Evolutionary conservation across 768 basidiomycete species (phyloP).

Genomic region (Rhodocollybia butyracea): DNA sequence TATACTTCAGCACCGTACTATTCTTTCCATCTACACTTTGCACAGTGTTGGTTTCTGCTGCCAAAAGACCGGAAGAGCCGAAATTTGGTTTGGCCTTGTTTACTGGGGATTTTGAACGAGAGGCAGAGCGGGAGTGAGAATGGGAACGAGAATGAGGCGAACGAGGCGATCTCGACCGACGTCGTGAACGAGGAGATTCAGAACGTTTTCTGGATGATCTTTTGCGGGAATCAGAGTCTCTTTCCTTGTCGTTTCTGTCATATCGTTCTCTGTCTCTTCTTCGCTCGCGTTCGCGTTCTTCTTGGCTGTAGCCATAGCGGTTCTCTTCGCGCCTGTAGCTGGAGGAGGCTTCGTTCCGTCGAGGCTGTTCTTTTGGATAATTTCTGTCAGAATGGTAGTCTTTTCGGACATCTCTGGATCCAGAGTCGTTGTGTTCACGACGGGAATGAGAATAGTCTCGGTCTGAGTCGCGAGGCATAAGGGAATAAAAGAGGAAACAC

Average conservation of each 20-base stretch:
- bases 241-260: conserved; percentile 29
- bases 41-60: conserved; percentile 94
- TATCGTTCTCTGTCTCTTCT: conserved; percentile 43
- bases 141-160: conserved; percentile 14
- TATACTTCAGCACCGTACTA: conserved; percentile 88
- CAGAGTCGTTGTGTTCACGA: not conserved
- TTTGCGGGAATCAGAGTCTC: conserved; percentile 24
- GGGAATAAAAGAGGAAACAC: too few relatives aligned
- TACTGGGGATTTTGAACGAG: conserved; percentile 42
- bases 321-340: conserved; percentile 13
- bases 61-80: conserved; percentile 81
- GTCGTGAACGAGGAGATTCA: conserved; percentile 50
- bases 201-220: conserved; percentile 45
- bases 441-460: not conserved
- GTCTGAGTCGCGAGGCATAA: conserved; percentile 5
- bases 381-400: not conserved
- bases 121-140: conserved; percentile 34
- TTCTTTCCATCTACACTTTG: conserved; percentile 64
- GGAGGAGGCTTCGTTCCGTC: not conserved
- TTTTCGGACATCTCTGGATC: not conserved
- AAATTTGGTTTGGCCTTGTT: conserved; percentile 89
- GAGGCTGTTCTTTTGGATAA: not conserved
- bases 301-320: conserved; percentile 28
- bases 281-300: conserved; percentile 40
- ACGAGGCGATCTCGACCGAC: conserved; percentile 66